Conservation (phyloP, 2,329 filamentous ascomycete genomes). For the Chaetomium globosum region DNA sequence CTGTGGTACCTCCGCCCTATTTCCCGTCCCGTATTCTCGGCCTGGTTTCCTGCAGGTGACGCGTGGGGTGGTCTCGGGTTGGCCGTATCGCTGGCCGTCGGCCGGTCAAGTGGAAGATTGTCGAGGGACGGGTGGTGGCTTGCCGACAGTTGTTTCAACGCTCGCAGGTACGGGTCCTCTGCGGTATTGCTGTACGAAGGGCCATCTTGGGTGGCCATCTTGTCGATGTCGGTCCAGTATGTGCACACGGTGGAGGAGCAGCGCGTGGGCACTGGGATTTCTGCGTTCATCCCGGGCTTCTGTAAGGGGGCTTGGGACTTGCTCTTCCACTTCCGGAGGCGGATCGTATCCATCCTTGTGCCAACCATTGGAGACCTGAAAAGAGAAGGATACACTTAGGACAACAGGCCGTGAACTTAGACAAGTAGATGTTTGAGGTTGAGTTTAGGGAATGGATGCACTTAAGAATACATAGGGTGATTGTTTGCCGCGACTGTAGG, state of each 20-base stretch:
- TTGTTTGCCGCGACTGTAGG: neutral
- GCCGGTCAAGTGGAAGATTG: neutral
- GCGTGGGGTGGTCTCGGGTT: too few species aligned
- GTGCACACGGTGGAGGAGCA: conserved; percentile 3
- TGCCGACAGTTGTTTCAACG: conserved; percentile 11
- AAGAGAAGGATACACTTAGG: neutral
- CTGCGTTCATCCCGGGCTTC: neutral
- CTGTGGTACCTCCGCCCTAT: conserved; percentile 23
- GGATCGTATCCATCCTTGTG: conserved; percentile 4
- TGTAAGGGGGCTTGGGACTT: neutral
- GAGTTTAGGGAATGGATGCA: neutral
- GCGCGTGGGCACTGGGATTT: conserved; percentile 1
- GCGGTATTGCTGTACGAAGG: neutral
- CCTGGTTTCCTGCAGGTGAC: neutral
- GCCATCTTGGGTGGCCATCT: neutral
- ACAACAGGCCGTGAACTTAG: neutral
- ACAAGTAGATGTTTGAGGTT: neutral
- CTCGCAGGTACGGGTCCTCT: neutral
- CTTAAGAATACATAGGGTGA: neutral
- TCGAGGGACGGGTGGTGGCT: conserved; percentile 13
- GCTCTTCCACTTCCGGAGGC: neutral
- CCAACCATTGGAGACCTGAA: neutral
- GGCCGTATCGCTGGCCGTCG: neutral
- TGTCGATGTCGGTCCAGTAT: neutral
- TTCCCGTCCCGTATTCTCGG: conserved; percentile 1